Base-by-base conservation (phyloP, 352 stramenopile genomes). In the Elongisporangium prolatum region DNA sequence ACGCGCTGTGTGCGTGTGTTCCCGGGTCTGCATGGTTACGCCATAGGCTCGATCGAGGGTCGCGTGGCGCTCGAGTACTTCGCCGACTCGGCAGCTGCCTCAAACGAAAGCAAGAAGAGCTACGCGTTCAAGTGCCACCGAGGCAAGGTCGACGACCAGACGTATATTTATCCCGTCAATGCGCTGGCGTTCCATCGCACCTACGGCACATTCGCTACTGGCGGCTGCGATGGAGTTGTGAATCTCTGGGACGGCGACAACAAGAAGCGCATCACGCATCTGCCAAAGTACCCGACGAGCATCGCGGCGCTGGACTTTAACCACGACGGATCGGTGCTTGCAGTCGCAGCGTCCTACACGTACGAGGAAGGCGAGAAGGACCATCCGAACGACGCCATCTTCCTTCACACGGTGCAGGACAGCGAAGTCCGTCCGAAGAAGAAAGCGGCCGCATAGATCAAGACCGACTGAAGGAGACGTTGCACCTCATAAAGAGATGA, bases 51-150 rank as follows among this genome's bases (percentile, higher is more conserved):
- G 51, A 97, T 99, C 60, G 97, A 99, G 71, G 97, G 97, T 9
- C 82, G 97, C 25, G 97, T 99, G 14, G 95, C 92, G 14, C 93
- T 99, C 52, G 96, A 99, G 72, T 99, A 98, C 73, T 80, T 98
- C 57, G 72, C 87, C 21, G 84, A 93, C 38, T 67, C 68, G 22
- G 60, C 51, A 8, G 55, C n/a, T 64, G 40, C 65, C 34, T 34
- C 51, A 55, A 21, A 21, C 56, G 56, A 68, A 50, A 77, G 75
- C 52, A 85, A 84, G 63, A 72, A 71, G 52, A 98, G 93, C 63
- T 99, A 98, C 72, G 94, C 96, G 37, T 99, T 99, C 81, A 99
- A 99, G 69, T 99, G 97, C 69, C 97, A 99, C 73, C 86, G 97
- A 37, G 87, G 92, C 59, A 93, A 93, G 62, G 65, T 91, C 48